Conservation (phyloP, 441 rosid genomes). For the Gossypium schwendimanii region DNA sequence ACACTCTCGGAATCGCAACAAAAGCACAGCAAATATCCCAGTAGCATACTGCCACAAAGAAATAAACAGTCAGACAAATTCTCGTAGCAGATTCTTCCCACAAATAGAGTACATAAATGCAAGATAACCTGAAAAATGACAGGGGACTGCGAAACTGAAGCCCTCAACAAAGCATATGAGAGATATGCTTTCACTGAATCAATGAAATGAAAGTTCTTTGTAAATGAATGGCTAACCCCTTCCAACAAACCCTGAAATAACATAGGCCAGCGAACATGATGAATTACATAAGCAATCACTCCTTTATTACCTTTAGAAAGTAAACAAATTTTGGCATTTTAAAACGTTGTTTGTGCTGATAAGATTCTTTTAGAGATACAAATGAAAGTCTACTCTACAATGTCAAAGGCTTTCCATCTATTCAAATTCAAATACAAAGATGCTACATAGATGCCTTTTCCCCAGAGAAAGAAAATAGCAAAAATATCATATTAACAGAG, state of each 20-base stretch:
- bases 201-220: conserved; percentile 95
- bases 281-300: neutral
- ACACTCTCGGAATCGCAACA: conserved; percentile 91
- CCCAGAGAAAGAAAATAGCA: conserved; percentile 1
- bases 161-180: conserved; percentile 95
- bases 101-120: conserved; percentile 7
- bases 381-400: neutral
- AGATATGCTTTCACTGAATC: conserved; percentile 99
- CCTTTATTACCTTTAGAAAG: neutral
- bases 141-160: conserved; percentile 88
- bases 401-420: neutral
- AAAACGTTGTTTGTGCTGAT: neutral
- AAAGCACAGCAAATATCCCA: conserved; percentile 92
- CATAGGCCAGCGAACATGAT: conserved; percentile 1
- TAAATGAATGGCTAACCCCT: conserved; percentile 90
- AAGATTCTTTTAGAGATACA: neutral
- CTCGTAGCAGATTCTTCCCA: conserved; percentile 10
- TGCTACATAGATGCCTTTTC: neutral
- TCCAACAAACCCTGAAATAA: conserved; percentile 83
- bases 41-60: conserved; percentile 81
- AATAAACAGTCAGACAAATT: conserved; percentile 25
- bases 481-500: conserved; percentile 2
- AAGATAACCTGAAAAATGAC: conserved; percentile 85
- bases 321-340: neutral
- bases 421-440: neutral